A percentile compares a stretch with the other conserved stretches of the same genome.
These are phyloP conservation scores for Trichophyton benhamiae DNA, from an alignment of 2,329 filamentous ascomycete species.

Conservation along the genomic window DNA sequence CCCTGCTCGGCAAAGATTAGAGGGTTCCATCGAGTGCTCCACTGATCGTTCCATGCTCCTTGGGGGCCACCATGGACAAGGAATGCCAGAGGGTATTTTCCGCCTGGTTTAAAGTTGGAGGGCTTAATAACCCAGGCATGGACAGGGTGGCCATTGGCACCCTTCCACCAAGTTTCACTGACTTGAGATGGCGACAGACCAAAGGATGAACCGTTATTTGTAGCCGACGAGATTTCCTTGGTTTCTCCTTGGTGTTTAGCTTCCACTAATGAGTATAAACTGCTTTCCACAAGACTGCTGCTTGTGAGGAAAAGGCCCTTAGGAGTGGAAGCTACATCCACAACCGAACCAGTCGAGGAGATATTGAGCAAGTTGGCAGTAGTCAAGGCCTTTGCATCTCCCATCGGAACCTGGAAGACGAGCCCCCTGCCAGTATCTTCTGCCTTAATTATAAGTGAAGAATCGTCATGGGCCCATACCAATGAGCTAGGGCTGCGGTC, in stretches of 20 bases:
- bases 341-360: slow-evolving; percentile 31
- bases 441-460: slow-evolving; percentile 29
- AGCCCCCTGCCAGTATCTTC: slow-evolving; percentile 33
- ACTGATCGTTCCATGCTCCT: slow-evolving; percentile 41
- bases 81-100: slow-evolving; percentile 44
- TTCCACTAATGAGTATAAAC: slow-evolving; percentile 32
- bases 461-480: slow-evolving; percentile 32
- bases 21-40: slow-evolving; percentile 44
- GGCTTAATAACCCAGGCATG: slow-evolving; percentile 39
- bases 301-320: slow-evolving; percentile 31
- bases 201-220: slow-evolving; percentile 26
- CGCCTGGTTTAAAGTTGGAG: slow-evolving; percentile 32
- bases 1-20: slow-evolving; percentile 49
- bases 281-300: slow-evolving; percentile 35
- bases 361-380: slow-evolving; percentile 26
- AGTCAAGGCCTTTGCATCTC: slow-evolving; percentile 14
- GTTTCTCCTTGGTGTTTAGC: slow-evolving; percentile 21
- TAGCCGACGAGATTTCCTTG: slow-evolving; percentile 28
- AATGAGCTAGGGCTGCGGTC: slow-evolving; percentile 30
- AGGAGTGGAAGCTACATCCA: slow-evolving; percentile 26
- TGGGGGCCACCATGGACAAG: slow-evolving; percentile 44
- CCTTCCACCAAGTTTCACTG: slow-evolving; percentile 35
- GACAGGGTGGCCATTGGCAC: slow-evolving; percentile 32
- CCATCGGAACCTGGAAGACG: slow-evolving; percentile 30
- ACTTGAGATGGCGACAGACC: slow-evolving; percentile 33